A percentile compares a stretch with the other conserved stretches of the same genome.
Conservation (phyloP, 2,329 filamentous ascomycete genomes). For the Thielaviopsis cerberus region DNA sequence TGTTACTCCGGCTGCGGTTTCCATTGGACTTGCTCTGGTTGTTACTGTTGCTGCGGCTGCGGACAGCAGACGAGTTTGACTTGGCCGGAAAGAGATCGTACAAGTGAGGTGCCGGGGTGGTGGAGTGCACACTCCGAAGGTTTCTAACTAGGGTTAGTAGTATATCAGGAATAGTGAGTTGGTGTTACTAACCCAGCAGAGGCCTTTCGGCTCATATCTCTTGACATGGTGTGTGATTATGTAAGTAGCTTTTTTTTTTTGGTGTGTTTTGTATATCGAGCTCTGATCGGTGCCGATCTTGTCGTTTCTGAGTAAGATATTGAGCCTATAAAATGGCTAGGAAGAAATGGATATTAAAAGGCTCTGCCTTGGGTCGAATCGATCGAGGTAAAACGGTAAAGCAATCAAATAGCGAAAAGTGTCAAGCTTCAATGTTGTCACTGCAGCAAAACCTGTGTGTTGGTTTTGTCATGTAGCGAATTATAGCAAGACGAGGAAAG, state of each 20-base stretch:
- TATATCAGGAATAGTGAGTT: background rate
- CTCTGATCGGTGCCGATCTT: background rate
- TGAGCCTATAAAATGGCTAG: background rate
- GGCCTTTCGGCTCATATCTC: constrained; percentile 1
- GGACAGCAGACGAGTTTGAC: background rate
- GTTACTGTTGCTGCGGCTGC: background rate
- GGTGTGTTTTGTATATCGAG: background rate
- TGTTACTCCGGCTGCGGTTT: background rate
- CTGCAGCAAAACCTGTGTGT: background rate
- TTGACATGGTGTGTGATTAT: constrained; percentile 1
- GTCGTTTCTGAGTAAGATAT: background rate
- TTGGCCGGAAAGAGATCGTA: background rate
- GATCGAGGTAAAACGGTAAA: background rate
- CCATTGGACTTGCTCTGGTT: background rate
- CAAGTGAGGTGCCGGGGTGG: background rate
- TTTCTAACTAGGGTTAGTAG: background rate
- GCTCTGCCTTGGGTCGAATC: background rate
- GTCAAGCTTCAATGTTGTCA: background rate
- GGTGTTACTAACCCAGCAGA: background rate
- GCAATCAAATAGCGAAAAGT: background rate
- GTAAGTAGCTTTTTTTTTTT: background rate
- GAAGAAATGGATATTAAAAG: background rate
- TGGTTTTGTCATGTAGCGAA: background rate
- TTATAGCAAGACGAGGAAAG: too few relatives aligned
- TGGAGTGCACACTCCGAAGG: background rate